Conservation (phyloP, 805 yeast species). For the Debaryomyces maramus region DNA sequence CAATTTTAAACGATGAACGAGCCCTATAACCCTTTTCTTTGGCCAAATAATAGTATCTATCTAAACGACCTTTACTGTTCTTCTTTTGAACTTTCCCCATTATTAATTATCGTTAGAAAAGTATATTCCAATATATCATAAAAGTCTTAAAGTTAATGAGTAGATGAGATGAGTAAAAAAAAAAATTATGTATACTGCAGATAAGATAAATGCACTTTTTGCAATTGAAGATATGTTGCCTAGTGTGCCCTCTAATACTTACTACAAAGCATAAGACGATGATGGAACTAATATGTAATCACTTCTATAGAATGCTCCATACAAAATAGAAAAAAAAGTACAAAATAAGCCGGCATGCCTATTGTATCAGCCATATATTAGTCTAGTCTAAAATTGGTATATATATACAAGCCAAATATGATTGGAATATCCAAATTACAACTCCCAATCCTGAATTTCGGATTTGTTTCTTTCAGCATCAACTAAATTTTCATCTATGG, state of each 20-base stretch:
- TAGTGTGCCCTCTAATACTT: background rate
- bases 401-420: too few relatives aligned
- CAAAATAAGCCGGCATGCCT: too few relatives aligned
- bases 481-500: slow-evolving; percentile 64
- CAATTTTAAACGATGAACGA: slow-evolving; percentile 93
- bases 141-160: background rate
- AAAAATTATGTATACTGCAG: slow-evolving; percentile 2
- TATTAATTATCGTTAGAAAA: slow-evolving; percentile 2
- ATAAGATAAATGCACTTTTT: background rate
- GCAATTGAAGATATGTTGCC: background rate
- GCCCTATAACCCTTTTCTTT: slow-evolving; percentile 99
- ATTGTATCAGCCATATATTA: too few relatives aligned
- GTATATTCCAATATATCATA: background rate
- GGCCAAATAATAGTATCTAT: slow-evolving; percentile 92
- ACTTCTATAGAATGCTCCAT: background rate
- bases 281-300: background rate
- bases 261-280: background rate
- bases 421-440: slow-evolving; percentile 23
- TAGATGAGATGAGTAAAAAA: slow-evolving; percentile 10
- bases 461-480: slow-evolving; percentile 31
- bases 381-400: too few relatives aligned
- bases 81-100: slow-evolving; percentile 95
- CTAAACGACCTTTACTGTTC: slow-evolving; percentile 98
- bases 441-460: slow-evolving; percentile 50
- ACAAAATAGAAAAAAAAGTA: too few relatives aligned